Evolutionary conservation across 768 basidiomycete genomes (phyloP), one percentile per base, ranked within the genome.

Genomic region (Auricularia auricula-judae): DNA sequence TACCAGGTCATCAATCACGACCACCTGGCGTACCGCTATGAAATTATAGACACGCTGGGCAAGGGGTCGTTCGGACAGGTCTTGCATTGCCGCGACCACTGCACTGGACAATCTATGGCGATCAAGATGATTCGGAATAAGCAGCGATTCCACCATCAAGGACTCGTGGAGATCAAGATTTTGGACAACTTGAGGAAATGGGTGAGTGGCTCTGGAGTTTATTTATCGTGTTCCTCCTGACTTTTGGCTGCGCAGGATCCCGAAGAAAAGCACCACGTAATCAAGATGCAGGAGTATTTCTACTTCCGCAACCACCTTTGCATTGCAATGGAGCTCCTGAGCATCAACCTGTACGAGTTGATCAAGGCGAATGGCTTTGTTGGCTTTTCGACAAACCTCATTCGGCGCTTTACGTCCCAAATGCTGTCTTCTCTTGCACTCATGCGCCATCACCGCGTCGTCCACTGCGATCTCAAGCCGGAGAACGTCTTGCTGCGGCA

Each of bases 81-180:
- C 14, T 75, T 98, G 21, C 88, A 91, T 72, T 98, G 96, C 74
- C 87, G 96, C 51, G 97, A 98, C 76, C 92, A 98, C 72, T 86
- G 85, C 71, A 93, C 94, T 12, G 97, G 97, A 10, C 84, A 91
- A 70, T 94, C 93, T n/a, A 92, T 98, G 10, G 97, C 97, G 18
- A 87, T 99, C 78, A 99, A 99, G 81, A 98, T 99, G 67, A 98
- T 99, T 70, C 86, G 97, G 47, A 98, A 98, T 80, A 98, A 98
- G 81, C 98, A 98, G 76, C 83, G 97, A 60, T 98, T 98, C 79
- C 95, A 98, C 74, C 92, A 96, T 70, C 97, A 98, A 74, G 97
- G 96, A 0, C 75, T 98, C 54, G 95, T 98, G n/a, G 97, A 98
- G 77, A 96, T 98, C 76, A 98, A 98, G 77, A 98, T 99, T 65